Base-by-base conservation (phyloP, 352 stramenopile genomes). In the Phytophthora hybrid region DNA sequence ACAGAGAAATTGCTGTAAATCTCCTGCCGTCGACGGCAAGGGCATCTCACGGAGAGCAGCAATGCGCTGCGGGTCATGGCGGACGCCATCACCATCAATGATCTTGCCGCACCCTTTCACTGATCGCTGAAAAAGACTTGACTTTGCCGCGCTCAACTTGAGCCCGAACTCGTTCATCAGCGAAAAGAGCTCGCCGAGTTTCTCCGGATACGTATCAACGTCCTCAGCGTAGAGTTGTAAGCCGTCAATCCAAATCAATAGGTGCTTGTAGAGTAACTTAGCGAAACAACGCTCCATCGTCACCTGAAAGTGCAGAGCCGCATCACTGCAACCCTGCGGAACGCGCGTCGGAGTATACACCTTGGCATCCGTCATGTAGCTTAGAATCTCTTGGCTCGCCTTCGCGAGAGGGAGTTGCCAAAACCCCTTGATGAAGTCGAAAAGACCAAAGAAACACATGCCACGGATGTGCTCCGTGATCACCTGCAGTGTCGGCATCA, bases 231-330 rank as follows among this genome's bases (percentile, higher is more conserved):
- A 80, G 0, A 81, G 31, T 0, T 81, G 63, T 3, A 83, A 34
- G 51, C 80, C 69, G 44, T 79, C 77, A 37, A 83, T 77, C 65
- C 77, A 83, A 16, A 79, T 63, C 19, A 83, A 26, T 9, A 79
- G 21, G 23, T 66, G 52, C 18, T 64, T 37, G 44, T 71, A 59
- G 21, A 64, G 63, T n/a, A 71, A 41, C 26, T 55, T 44, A 5
- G 29, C 14, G 21, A 71, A 63, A 23, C 63, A 64, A 2, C 9
- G 13, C 29, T 70, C 55, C 63, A 71, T 64, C 29, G 55, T 60
- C 1, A 59, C 23, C 34, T 71, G 63, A 51, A 71, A 71, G 19
- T 71, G 46, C 19, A 71, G 9, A 5, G 57, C 39, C 9, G 53
- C 51, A 59, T 64, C 59, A n/a, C 26, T 55, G 19, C 66, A 68